Evolutionary conservation across 2,329 filamentous ascomycete genomes (phyloP), one percentile per base, ranked within the genome.

Genomic region (Colletotrichum australisinense): DNA sequence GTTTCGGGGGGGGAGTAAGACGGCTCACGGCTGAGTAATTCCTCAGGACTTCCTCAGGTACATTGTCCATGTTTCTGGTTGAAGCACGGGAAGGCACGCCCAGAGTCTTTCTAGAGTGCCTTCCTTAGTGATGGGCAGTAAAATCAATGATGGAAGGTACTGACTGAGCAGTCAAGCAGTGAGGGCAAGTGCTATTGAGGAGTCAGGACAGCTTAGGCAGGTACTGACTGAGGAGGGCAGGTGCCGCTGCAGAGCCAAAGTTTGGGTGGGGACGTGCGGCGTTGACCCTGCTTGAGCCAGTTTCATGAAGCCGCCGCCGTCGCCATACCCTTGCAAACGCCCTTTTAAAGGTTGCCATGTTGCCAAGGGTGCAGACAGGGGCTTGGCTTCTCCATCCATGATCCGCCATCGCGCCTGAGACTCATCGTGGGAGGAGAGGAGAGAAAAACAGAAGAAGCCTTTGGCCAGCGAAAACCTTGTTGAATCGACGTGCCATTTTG

Each of bases 221-320:
- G 55, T 57, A 19, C 14, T 30, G 28, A 30, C 26, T 19, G 55
- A 19, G n/a, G 63, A 24, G 35, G 58, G 32, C 35, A 32, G 64
- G 38, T 58, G 42, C 62, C 52, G 58, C 59, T 72, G 66, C 53
- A 69, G 30, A 59, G 59, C 66, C 69, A 58, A 67, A 62, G 63
- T 22, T 26, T 63, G 52, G 66, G 55, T 69, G 59, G 59, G 70
- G 66, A 64, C 63, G 32, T 63, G 57, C 32, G 57, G 57, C 57
- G 38, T 63, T 55, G 62, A 38, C 70, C 70, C 70, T 73, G 70
- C 59, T 69, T 69, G 67, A 73, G 66, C 66, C 70, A 70, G 70
- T 73, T 73, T 73, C 70, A 73, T 49, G 66, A 70, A 70, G 67
- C 66, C 67, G 67, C 69, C 57, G 69, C 67, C 55, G 53, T 63